Evolutionary conservation across 2,329 filamentous ascomycete species (phyloP), one percentile per base, ranked within the genome.

Genomic region (Pyrenophora teres): DNA sequence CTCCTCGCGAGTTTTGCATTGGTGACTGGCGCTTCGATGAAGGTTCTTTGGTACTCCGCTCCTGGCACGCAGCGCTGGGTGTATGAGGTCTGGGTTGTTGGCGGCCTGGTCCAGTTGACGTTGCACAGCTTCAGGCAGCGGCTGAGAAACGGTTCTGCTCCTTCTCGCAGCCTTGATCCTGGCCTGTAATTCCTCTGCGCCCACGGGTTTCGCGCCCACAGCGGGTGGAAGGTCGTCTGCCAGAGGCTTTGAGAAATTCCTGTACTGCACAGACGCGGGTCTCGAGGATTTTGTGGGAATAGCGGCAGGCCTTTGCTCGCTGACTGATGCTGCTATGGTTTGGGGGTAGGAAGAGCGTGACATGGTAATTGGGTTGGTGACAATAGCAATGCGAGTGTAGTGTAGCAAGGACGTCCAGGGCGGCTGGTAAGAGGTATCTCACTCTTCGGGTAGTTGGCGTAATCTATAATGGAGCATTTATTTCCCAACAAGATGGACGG

Each of bases 311-410:
- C 68, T 63, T 37, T 68, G 63, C 37, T 68, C 57, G 6, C 61
- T 56, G 35, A 59, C 53, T 13, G 63, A 65, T 46, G 68, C 67
- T 48, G 66, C 68, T 44, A 62, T 61, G 33, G 65, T 69, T 56
- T 65, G 72, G 44, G 66, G 47, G 46, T 62, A 68, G 4, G 65
- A 65, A 48, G 71, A 68, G 38, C 70, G 63, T 16, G 69, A 58
- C 72, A 75, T 73, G 32, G 36, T 52, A 41, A 36, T 38, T 16
- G 46, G 27, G 10, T 9, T 30, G 27, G 27, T 30, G 27, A 12
- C 10, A 13, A 13, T 30, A 3, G 27, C 27, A 12, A 30, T 12
- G 27, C 27, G 9, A 9, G 27, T 30, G 27, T 30, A 12, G 27
- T 30, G 27, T 10, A 30, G 27, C 9, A 9, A 30, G 36, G 21